Conservation (phyloP, 768 basidiomycete genomes). For the Tricholoma matsutake region DNA sequence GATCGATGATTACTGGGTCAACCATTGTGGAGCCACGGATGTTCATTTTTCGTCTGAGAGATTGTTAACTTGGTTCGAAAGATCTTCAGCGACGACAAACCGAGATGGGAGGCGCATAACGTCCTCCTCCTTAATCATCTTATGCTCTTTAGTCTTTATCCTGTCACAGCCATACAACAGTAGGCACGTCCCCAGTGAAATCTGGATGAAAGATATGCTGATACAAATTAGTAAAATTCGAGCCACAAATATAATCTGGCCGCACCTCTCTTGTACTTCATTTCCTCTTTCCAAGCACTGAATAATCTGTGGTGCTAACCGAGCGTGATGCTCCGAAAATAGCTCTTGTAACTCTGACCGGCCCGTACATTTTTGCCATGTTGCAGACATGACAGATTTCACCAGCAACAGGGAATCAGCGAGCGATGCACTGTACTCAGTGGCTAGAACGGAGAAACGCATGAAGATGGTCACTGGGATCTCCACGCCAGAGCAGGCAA, state of each 20-base stretch:
- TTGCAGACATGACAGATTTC: slow-evolving; percentile 51
- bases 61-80: neutral
- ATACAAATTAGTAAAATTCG: neutral
- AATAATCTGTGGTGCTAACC: slow-evolving; percentile 39
- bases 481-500: slow-evolving; percentile 64
- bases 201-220: slow-evolving; percentile 50
- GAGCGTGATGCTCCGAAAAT: slow-evolving; percentile 46
- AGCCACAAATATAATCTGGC: slow-evolving; percentile 4
- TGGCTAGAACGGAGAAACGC: slow-evolving; percentile 42
- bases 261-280: slow-evolving; percentile 38
- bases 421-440: slow-evolving; percentile 37
- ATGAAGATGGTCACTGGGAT: slow-evolving; percentile 51
- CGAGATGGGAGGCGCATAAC: slow-evolving; percentile 51
- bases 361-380: slow-evolving; percentile 59
- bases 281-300: slow-evolving; percentile 29
- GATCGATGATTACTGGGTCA: slow-evolving; percentile 62
- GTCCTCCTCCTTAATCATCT: slow-evolving; percentile 48
- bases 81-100: slow-evolving; percentile 32
- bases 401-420: slow-evolving; percentile 47
- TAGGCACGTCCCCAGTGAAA: slow-evolving; percentile 59
- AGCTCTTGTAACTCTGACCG: slow-evolving; percentile 55
- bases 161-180: slow-evolving; percentile 68
- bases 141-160: slow-evolving; percentile 38
- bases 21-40: slow-evolving; percentile 38
- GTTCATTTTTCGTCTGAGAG: slow-evolving; percentile 45